These are phyloP conservation scores for Cronartium ribicola DNA, from an alignment of 1,284 basidiomycete genomes.

Conservation along the genomic window DNA sequence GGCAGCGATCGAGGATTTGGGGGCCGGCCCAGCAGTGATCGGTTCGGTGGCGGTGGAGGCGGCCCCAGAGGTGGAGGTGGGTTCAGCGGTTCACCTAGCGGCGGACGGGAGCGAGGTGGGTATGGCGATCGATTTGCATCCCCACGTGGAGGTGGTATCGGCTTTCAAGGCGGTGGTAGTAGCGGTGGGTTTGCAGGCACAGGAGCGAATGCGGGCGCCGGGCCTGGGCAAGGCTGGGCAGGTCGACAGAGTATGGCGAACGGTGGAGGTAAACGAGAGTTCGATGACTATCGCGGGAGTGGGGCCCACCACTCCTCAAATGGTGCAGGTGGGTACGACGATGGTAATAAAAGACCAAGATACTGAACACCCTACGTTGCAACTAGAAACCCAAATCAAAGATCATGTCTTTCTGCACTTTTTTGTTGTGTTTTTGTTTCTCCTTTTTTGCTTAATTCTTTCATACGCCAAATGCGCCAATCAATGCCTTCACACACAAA, in stretches of 20 bases:
- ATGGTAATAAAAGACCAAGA: constrained; percentile 40
- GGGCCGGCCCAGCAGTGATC: constrained; percentile 4
- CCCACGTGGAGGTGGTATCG: constrained; percentile 22
- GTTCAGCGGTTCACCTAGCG: constrained; percentile 42
- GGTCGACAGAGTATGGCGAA: constrained; percentile 29
- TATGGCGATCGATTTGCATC: constrained; percentile 41
- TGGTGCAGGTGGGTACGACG: constrained; percentile 34
- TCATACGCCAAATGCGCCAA: too few species aligned
- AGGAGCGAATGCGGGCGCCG: constrained; percentile 41
- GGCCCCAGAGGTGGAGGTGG: constrained; percentile 42
- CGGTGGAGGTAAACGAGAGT: constrained; percentile 24
- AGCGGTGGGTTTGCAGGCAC: constrained; percentile 34
- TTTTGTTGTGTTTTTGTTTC: not conserved
- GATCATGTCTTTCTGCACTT: too few species aligned
- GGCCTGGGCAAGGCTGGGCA: constrained; percentile 41
- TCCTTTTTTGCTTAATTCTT: not conserved
- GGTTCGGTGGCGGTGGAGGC: constrained; percentile 5
- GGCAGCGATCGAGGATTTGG: constrained; percentile 36
- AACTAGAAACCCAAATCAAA: too few species aligned
- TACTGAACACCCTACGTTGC: constrained; percentile 11
- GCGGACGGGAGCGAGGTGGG: constrained; percentile 47
- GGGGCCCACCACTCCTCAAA: not conserved
- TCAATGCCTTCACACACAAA: too few species aligned
- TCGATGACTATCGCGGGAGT: constrained; percentile 36
- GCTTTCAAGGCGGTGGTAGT: not conserved